phyloP scores from a whole-genome alignment of 352 stramenopile genomes.

The Pythium myriotylum region DNA sequence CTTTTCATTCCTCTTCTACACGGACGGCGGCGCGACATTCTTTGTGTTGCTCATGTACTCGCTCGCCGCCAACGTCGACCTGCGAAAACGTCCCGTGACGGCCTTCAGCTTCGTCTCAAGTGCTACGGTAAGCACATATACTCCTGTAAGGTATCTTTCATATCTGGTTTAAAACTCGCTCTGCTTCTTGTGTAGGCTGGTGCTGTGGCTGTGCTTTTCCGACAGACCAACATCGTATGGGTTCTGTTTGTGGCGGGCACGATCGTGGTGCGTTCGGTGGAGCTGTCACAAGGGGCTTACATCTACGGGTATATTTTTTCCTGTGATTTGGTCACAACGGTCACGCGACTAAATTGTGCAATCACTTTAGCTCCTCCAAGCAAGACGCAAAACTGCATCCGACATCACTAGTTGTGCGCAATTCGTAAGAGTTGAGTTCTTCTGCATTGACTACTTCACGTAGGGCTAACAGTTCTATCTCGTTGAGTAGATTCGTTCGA shows the following conservation, averaged over 20 bases:
- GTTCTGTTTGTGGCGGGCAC: constrained; percentile 85
- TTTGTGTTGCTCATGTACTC: constrained; percentile 88
- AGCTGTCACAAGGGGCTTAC: constrained; percentile 59
- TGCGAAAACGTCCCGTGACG: constrained; percentile 36
- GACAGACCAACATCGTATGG: constrained; percentile 93
- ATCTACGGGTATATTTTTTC: constrained; percentile 65
- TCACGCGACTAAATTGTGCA: neutral
- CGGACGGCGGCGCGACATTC: constrained; percentile 82
- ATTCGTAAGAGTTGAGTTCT: constrained; percentile 4
- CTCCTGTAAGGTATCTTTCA: neutral
- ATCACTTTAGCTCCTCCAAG: constrained; percentile 17
- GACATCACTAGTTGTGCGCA: constrained; percentile 11
- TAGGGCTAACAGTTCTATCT: neutral
- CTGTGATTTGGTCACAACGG: neutral
- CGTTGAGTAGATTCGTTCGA: constrained; percentile 30
- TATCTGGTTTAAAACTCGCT: too few species aligned
- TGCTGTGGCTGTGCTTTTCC: constrained; percentile 76
- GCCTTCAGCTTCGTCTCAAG: constrained; percentile 56
- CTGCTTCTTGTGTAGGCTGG: constrained; percentile 55
- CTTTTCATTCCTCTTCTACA: constrained; percentile 92
- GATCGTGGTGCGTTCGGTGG: constrained; percentile 65
- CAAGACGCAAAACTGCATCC: constrained; percentile 26
- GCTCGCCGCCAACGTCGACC: constrained; percentile 56
- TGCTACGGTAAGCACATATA: constrained; percentile 44
- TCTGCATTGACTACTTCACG: neutral